Evolutionary conservation across 345 rosid species (phyloP), one percentile per base, ranked within the genome.

Genomic region (Arabidopsis arenosa): DNA sequence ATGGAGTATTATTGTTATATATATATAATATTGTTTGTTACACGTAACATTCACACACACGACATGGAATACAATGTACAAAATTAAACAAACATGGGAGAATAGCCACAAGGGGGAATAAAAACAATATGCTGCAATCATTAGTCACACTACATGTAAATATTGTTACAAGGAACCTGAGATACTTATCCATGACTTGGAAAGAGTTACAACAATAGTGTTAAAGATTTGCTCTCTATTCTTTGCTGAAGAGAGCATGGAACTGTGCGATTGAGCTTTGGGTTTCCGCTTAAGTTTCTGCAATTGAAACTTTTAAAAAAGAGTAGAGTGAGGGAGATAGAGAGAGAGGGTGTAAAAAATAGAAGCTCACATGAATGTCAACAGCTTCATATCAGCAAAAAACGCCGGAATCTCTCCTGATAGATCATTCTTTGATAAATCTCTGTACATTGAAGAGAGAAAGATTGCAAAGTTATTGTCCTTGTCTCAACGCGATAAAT

Each of bases 371-470:
- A 88, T 54, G 63, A 68, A 5, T 55, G 44, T 83, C 68, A 88
- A 60, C 44, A 54, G 73, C n/a, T 76, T 17, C 77, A 86, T n/a
- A 15, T 70, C 56, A 4, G 85, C 73, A 1, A 88, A 79, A 72
- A 75, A 75, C 5, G 62, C 59, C 0, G 90, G 90, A 17, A 88
- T 64, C 0, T 63, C 1, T 36, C 90, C 90, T 9, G 52, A 58
- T 54, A 88, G 61, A 51, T 33, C 73, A 51, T 83, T 86, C 37
- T 74, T 73, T 0, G 90, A 88, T 4, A 86, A 73, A 63, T 86
- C 90, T 79, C 88, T 88, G 81, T 18, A 3, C 14, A 33, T 43
- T 66, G 5, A 48, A 48, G 32, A 36, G 36, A 63, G 11, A 14
- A 57, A 13, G 5, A 39, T 9, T 26, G 17, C 17, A 4, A 1